Evolutionary conservation across 2,329 filamentous ascomycete species (phyloP), one percentile per base, ranked within the genome.

Genomic region (Dichotomopilus funicola): DNA sequence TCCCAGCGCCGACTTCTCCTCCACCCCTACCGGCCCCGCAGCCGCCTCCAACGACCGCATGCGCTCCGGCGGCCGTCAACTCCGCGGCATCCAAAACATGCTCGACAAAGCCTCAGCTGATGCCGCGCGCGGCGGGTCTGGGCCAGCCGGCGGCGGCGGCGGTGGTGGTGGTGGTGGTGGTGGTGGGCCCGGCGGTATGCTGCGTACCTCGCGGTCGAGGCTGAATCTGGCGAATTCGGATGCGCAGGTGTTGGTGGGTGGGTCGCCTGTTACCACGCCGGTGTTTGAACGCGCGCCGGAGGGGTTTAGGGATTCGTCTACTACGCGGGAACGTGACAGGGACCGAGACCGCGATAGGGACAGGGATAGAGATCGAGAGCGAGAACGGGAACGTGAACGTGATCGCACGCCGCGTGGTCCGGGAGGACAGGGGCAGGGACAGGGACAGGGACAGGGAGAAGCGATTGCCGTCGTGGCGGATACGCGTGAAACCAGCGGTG

Each of bases 1-100:
- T 63, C 66, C 54, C 68, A 27, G 66, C 68, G 36, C 69, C 47
- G 56, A 59, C 43, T 66, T 62, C 38, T 57, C 61, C 11, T 43
- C 54, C 5, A 62, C 63, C 6, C 67, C 66, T 4, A 67, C 67
- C 3, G 67, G 66, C 19, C 67, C 73, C 6, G 63, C 19, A 27
- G 19, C 72, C 8, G 69, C 70, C 33, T 61, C 64, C 7, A 73
- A 59, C 40, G 64, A 77, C 34, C 69, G 74, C 53, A 67, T 67
- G 47, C 66, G 65, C 34, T 58, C 62, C 7, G 63, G 77, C 35
- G 72, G 76, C 13, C 71, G 81, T 55, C 80, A 85, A 62, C 71
- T 86, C 35, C 77, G 77, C 10, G 78, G 79, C 46, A 85, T 86
- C 57, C 82, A 84, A 61, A 82, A 70, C 59, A 80, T 76, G 50